Evolutionary conservation across 768 basidiomycete genomes (phyloP), one percentile per base, ranked within the genome.

Genomic region (Coprinopsis sp.): DNA sequence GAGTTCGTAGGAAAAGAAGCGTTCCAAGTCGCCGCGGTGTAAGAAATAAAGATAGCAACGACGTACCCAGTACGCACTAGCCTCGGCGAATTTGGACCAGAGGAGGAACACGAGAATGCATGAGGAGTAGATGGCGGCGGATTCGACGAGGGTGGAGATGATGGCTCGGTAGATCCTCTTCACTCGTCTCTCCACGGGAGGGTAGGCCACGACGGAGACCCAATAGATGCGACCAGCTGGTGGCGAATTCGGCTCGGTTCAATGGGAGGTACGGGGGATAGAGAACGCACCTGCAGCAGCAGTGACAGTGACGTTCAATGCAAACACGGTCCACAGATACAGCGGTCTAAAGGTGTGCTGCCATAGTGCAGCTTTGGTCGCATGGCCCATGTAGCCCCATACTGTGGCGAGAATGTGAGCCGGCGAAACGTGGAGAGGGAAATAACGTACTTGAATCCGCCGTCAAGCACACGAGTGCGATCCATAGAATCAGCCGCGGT

Each of bases 81-180:
- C 46, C 47, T 34, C 30, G 2, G 42, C 51, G 29, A 25, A 57
- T 22, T 13, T 37, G 14, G 19, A 27, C 48, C 48, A 49, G 22
- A 57, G 21, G 7, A 58, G 29, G 31, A 56, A 46, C 8, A 55
- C 16, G 31, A 64, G 43, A 14, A 66, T 47, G 27, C 54, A 52
- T 6, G 55, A 21, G 1, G 59, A 52, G 43, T 66, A 66, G 6
- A 64, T 49, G 11, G 58, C 44, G 22, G 61, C 60, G 25, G 62
- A 62, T 44, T 66, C 61, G 2, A 59, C 46, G 18, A 49, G 29
- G 19, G 48, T 33, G 6, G 48, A 49, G 11, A 49, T 49, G 16
- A 49, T 49, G n/a, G 48, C 33, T 13, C 48, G 48, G 22, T 44
- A 49, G 6, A 49, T 30, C 29, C 37, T 36, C 34, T 49, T 43